phyloP scores from a whole-genome alignment of 495 filamentous ascomycete genomes.

The Mytilinidion resinicola region DNA sequence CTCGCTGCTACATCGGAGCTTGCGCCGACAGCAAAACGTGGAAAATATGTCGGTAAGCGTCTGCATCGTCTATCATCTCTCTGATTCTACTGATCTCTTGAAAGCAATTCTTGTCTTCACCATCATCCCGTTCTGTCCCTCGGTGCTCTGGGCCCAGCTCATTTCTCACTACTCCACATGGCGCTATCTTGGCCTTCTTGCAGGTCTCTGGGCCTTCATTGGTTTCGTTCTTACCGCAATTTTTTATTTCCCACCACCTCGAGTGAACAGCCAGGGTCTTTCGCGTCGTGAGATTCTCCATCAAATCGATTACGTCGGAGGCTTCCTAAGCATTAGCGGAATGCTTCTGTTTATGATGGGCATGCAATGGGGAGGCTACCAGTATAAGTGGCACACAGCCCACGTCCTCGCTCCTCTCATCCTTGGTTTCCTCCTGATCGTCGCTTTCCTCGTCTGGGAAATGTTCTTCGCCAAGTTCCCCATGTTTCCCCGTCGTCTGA shows the following conservation, averaged over 20 bases:
- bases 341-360: conserved; percentile 61
- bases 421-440: conserved; percentile 27
- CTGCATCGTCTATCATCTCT: no score
- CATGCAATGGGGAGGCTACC: conserved; percentile 64
- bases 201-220: conserved; percentile 54
- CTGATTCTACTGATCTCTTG: no score
- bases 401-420: conserved; percentile 30
- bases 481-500: conserved; percentile 30
- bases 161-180: conserved; percentile 55
- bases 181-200: conserved; percentile 59
- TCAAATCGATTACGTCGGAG: conserved; percentile 61
- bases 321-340: conserved; percentile 58
- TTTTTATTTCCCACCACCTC: conserved; percentile 63
- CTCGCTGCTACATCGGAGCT: conserved; percentile 62
- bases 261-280: conserved; percentile 48
- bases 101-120: conserved; percentile 56
- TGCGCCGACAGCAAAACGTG: conserved; percentile 60
- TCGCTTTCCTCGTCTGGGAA: conserved; percentile 33
- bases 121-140: conserved; percentile 62
- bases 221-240: conserved; percentile 54
- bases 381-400: conserved; percentile 33
- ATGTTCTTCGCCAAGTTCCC: conserved; percentile 24
- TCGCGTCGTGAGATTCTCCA: conserved; percentile 46
- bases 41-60: conserved; percentile 49
- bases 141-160: conserved; percentile 63